Base-by-base conservation (phyloP, 306 rosid species). In the Quercus robur region DNA sequence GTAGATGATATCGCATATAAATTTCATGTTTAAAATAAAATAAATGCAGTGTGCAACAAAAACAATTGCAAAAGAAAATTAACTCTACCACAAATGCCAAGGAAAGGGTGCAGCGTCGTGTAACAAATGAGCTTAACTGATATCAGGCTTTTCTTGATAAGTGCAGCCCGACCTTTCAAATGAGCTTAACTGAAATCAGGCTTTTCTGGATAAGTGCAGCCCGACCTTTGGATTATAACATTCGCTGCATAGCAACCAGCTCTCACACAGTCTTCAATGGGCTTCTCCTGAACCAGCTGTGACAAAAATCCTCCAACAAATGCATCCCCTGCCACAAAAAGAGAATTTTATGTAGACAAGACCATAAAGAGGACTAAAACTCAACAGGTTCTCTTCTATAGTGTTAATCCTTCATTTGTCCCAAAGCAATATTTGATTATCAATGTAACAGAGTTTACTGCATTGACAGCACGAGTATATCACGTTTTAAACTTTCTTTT, bases 271-370 rank as follows among this genome's bases (percentile, higher is more conserved):
- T 88, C 98, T 80, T 84, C 93, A 70, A 90, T 88, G 38, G 98
- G 87, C 85, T 93, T 93, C 89, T 73, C 91, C 80, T 76, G 88
- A 81, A 93, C 86, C 85, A 95, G 74, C 77, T 91, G 98, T 19
- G 99, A 84, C 84, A 95, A 86, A 84, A 95, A 95, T 77, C 98
- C 98, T 25, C 98, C 99, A 69, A 95, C 98, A 87, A 95, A 95
- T 3, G 99, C 98, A 88, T 93, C 99, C 21, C 99, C 98, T 95
- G 82, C 77, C 84, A 84, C 62, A 73, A 28, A 78, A 82, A 78
- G 9, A 76, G 30, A 19, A 83, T 23, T 23, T 67, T 14, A 10
- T 17, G 41, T 21, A 28, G 46, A 35, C 5, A 31, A 33, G 38
- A 6, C 20, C 21, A 30, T 17, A 10, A 49, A 77, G 17, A 18